Percentiles rank a stretch among this genome's conserved stretches.
phyloP scores from a whole-genome alignment of 2,329 filamentous ascomycete species.

The Chaetomiaceae sp. region DNA sequence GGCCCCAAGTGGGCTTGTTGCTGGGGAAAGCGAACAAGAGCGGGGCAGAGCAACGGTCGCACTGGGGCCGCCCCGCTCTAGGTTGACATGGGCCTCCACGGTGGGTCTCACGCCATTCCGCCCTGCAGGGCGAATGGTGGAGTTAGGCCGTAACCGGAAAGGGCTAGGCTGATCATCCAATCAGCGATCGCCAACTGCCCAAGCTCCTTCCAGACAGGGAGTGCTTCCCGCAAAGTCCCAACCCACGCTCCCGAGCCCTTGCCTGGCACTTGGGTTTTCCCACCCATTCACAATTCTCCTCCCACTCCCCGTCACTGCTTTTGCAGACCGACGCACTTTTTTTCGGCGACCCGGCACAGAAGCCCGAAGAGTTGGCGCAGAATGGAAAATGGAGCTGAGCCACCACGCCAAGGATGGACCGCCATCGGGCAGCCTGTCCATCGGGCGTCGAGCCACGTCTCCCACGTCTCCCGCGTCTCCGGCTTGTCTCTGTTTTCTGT shows the following conservation, averaged over 20 bases:
- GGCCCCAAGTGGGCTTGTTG: background rate
- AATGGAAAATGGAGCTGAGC: background rate
- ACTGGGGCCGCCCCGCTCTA: slow-evolving; percentile 6
- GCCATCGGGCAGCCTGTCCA: too few species aligned
- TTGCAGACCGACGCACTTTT: too few species aligned
- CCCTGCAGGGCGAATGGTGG: slow-evolving; percentile 15
- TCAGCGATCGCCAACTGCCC: slow-evolving; percentile 13
- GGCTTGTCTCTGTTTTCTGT: too few species aligned
- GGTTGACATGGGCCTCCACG: slow-evolving; percentile 3
- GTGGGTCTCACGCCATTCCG: slow-evolving; percentile 15
- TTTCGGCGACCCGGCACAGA: background rate
- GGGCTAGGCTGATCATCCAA: slow-evolving; percentile 13
- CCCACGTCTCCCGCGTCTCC: too few species aligned
- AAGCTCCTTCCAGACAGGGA: slow-evolving; percentile 16
- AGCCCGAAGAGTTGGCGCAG: slow-evolving; percentile 5
- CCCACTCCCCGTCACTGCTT: too few species aligned
- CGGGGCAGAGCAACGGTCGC: background rate
- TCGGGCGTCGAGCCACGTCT: slow-evolving; percentile 1
- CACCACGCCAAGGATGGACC: background rate
- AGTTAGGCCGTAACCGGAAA: slow-evolving; percentile 16
- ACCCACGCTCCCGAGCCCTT: slow-evolving; percentile 4
- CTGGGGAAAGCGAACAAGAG: background rate
- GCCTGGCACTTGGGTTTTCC: background rate
- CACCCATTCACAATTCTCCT: too few species aligned
- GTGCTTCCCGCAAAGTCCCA: slow-evolving; percentile 7